Base-by-base conservation (phyloP, 805 yeast species). In the Sugiyamaella valdiviana region DNA sequence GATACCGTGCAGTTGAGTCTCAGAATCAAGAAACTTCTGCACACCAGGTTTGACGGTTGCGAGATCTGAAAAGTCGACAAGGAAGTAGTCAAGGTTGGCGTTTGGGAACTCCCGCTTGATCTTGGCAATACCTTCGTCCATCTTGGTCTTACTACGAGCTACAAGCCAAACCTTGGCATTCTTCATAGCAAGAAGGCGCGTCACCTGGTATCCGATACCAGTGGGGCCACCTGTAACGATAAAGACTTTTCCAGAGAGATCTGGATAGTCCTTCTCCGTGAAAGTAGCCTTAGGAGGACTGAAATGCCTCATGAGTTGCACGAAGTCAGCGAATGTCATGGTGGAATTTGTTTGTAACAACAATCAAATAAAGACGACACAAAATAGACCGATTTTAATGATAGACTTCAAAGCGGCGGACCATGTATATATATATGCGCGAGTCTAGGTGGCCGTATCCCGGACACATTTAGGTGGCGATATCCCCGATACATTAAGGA, bases 21-120 rank as follows among this genome's bases (percentile, higher is more conserved):
- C 65, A 19, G 56, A 50, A 4, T 45, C 40, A 15, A 59, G 37
- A 32, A 72, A 53, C 37, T 61, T 55, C 12, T 57, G 59, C 10
- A 63, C 66, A 1, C 70, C 78, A 1, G 69, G 63, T 51, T 63
- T 65, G 46, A 76, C 62, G 1, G 74, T 65, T 5, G 65, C 48
- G 48, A 78, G 61, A 55, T 78, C 80, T 22, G 61, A 61, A 49
- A 49, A 54, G 44, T 46, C 65, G 19, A 50, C 46, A 1, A 39
- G 57, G 44, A 50, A 48, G n/a, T 45, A 46, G 29, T 46, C 52
- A 20, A 51, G 54, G 22, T 51, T 32, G 10, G 58, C 55, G 12
- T 46, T 41, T 21, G 62, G 57, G 9, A 62, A 42, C 32, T 62
- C 62, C 2, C 50, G 48, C 36, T 57, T 54, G 36, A 73, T 46